Conservation (phyloP, 805 yeast genomes). For the Teunomyces pallodes region DNA sequence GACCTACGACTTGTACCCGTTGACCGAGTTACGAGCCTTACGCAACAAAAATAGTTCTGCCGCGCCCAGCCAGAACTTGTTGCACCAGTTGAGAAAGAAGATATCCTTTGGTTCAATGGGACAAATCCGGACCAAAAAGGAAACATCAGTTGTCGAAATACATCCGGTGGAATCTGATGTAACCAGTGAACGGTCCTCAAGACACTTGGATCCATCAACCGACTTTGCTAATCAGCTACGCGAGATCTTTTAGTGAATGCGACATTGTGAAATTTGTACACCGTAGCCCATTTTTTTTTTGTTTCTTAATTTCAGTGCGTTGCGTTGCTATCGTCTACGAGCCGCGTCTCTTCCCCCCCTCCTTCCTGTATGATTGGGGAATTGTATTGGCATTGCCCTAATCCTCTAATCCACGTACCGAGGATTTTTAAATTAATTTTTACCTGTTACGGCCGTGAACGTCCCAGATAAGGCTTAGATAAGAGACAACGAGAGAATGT, state of each 20-base stretch:
- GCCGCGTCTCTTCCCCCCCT: neutral
- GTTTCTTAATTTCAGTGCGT: neutral
- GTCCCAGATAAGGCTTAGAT: no score
- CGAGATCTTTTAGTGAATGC: neutral
- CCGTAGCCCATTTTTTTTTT: neutral
- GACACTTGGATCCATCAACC: neutral
- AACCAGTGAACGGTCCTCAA: neutral
- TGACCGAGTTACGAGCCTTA: conserved; percentile 20
- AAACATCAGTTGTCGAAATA: neutral
- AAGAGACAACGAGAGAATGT: neutral
- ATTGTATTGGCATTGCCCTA: neutral
- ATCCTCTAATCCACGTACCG: no score
- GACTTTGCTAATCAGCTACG: neutral
- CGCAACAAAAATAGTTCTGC: conserved; percentile 7
- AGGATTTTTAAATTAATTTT: neutral
- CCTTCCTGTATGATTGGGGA: neutral
- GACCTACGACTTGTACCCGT: conserved; percentile 28
- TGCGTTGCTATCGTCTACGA: neutral
- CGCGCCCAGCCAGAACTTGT: neutral
- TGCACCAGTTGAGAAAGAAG: neutral
- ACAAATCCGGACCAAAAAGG: neutral
- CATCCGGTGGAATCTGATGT: neutral
- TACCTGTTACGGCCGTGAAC: neutral
- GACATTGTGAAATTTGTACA: neutral
- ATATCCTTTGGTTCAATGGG: neutral